Percentiles rank a stretch among this genome's conserved stretches.
These are phyloP conservation scores for Eucalyptus erythrocorys DNA, from an alignment of 345 rosid genomes.

Conservation along the genomic window DNA sequence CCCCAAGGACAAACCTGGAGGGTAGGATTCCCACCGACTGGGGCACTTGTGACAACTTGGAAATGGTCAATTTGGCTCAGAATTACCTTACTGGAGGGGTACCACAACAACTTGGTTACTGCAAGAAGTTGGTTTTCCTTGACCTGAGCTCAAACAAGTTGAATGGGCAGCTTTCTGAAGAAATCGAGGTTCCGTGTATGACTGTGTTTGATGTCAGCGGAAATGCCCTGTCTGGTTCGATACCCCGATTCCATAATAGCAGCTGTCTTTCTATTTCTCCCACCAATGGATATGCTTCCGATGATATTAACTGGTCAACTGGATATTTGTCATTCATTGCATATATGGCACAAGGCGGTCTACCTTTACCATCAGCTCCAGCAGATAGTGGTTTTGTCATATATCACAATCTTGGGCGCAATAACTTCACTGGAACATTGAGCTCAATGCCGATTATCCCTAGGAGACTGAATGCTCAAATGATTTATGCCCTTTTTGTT, in stretches of 20 bases:
- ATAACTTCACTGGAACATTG: conserved; percentile 62
- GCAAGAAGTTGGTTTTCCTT: conserved; percentile 59
- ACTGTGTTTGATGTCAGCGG: conserved; percentile 66
- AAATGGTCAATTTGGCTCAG: conserved; percentile 68
- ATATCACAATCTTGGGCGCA: conserved; percentile 62
- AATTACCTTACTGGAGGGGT: conserved; percentile 58
- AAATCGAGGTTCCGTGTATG: conserved; percentile 71
- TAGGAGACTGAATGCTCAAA: conserved; percentile 37
- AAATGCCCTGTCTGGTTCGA: conserved; percentile 55
- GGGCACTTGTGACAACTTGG: conserved; percentile 68
- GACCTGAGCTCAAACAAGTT: conserved; percentile 65
- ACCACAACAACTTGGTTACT: conserved; percentile 34
- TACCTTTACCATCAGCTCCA: conserved; percentile 4
- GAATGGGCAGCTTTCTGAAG: conserved; percentile 40
- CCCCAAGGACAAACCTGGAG: conserved; percentile 64
- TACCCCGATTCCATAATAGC: conserved; percentile 40
- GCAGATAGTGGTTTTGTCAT: conserved; percentile 28
- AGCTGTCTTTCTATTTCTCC: conserved; percentile 36
- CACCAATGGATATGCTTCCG: conserved; percentile 4
- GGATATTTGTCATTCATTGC: conserved; percentile 50
- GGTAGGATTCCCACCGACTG: conserved; percentile 52
- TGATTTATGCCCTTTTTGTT: conserved; percentile 43
- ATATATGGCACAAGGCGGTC: conserved; percentile 25
- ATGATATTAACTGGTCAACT: conserved; percentile 21
- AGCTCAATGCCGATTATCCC: conserved; percentile 41